These are phyloP conservation scores for Neolentinus lepideus DNA, from an alignment of 1,284 basidiomycete species.

Conservation along the genomic window DNA sequence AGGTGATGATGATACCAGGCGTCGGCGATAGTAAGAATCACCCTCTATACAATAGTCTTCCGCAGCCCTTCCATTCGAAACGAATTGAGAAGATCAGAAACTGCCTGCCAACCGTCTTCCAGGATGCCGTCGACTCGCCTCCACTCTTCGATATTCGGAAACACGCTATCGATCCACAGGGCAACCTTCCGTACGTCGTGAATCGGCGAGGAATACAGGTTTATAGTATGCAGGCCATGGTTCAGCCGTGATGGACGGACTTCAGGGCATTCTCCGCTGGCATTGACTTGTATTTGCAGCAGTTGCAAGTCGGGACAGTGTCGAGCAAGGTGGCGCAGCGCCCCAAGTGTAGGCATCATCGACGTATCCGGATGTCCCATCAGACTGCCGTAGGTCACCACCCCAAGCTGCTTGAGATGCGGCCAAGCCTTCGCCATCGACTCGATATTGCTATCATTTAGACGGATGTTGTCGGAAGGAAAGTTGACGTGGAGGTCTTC, in stretches of 20 bases:
- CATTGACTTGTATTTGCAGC: not conserved
- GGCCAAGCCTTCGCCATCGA: not conserved
- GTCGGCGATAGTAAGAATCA: too few species aligned
- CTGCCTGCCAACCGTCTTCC: not conserved
- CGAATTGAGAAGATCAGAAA: too few species aligned
- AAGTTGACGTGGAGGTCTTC: not conserved
- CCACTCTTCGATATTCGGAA: not conserved
- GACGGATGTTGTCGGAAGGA: not conserved
- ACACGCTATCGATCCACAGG: not conserved
- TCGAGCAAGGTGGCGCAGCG: not conserved
- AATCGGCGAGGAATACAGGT: not conserved
- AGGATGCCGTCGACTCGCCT: not conserved
- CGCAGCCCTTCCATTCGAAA: too few species aligned
- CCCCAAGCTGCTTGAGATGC: not conserved
- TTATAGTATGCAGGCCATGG: not conserved
- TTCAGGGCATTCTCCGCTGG: not conserved
- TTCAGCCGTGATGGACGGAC: not conserved
- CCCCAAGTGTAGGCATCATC: not conserved
- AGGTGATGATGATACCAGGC: too few species aligned
- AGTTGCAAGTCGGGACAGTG: not conserved
- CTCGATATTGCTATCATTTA: not conserved
- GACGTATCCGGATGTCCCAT: not conserved
- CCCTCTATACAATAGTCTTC: too few species aligned
- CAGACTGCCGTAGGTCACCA: not conserved
- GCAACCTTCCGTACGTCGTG: not conserved